These are phyloP conservation scores for Chaetoscypha palmicola DNA, from an alignment of 2,329 filamentous ascomycete species.

Conservation along the genomic window DNA sequence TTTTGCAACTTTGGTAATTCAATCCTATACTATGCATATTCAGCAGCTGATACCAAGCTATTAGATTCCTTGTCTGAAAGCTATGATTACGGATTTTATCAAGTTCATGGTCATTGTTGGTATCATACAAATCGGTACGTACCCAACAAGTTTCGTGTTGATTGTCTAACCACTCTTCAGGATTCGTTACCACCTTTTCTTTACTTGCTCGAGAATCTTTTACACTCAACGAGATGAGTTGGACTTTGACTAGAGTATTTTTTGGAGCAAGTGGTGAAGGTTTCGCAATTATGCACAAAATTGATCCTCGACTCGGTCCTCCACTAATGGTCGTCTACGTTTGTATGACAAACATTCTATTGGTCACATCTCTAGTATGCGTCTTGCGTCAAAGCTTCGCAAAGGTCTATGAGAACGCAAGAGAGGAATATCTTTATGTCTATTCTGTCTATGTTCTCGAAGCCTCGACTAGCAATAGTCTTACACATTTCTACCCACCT, in stretches of 20 bases:
- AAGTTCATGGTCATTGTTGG: constrained; percentile 76
- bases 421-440: constrained; percentile 73
- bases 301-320: constrained; percentile 25
- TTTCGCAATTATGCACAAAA: constrained; percentile 40
- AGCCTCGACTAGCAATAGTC: constrained; percentile 59
- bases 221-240: constrained; percentile 60
- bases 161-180: too few species aligned
- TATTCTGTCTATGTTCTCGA: constrained; percentile 61
- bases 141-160: too few species aligned
- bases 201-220: constrained; percentile 67
- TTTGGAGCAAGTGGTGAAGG: constrained; percentile 71
- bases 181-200: constrained; percentile 82
- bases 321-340: constrained; percentile 56
- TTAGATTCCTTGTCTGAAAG: constrained; percentile 77
- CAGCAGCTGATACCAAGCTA: constrained; percentile 14
- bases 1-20: constrained; percentile 64
- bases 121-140: constrained; percentile 67
- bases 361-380: constrained; percentile 72
- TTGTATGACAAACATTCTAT: constrained; percentile 67
- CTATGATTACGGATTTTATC: constrained; percentile 88
- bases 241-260: constrained; percentile 73
- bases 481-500: constrained; percentile 64
- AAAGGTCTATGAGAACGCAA: constrained; percentile 51
- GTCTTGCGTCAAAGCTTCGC: constrained; percentile 69
- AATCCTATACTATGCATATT: not conserved